Percentiles rank a stretch among this genome's conserved stretches.
These are phyloP conservation scores for Zygosaccharomyces gambellarensis DNA, from an alignment of 805 yeast genomes.

Conservation along the genomic window DNA sequence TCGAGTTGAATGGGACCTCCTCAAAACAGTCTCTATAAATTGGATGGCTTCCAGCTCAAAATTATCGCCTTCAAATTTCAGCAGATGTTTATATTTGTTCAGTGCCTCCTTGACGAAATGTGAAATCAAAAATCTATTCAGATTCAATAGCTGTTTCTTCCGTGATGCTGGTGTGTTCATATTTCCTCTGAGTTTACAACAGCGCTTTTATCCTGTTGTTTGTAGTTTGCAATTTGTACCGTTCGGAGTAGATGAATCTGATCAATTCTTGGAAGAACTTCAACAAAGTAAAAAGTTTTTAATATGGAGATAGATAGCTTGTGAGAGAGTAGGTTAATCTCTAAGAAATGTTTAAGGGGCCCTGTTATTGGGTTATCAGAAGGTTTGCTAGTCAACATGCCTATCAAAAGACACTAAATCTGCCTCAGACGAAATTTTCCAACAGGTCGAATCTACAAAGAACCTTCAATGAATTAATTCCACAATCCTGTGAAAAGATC, in stretches of 20 bases:
- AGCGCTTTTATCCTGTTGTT: no score
- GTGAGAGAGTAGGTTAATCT: neutral
- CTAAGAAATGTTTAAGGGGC: slow-evolving; percentile 8
- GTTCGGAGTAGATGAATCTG: neutral
- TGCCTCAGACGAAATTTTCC: slow-evolving; percentile 71
- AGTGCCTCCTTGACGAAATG: slow-evolving; percentile 15
- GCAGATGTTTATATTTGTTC: slow-evolving; percentile 12
- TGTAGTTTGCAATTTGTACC: neutral
- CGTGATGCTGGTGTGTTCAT: neutral
- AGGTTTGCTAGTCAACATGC: slow-evolving; percentile 25
- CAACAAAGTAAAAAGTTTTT: neutral
- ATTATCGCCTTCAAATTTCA: neutral
- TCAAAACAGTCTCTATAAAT: slow-evolving; percentile 17
- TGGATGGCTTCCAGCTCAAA: slow-evolving; percentile 1
- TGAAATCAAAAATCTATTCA: slow-evolving; percentile 19
- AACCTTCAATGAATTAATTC: slow-evolving; percentile 41
- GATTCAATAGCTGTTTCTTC: neutral
- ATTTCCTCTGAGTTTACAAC: neutral
- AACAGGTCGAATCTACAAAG: slow-evolving; percentile 48
- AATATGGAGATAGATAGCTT: neutral
- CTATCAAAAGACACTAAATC: slow-evolving; percentile 49
- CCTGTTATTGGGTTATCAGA: neutral
- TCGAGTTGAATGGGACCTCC: slow-evolving; percentile 17
- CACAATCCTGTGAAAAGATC: slow-evolving; percentile 52
- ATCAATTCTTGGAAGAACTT: neutral